These are phyloP conservation scores for Symbiodinium natans DNA, from an alignment of 73 alveolate genomes.

Conservation along the genomic window DNA sequence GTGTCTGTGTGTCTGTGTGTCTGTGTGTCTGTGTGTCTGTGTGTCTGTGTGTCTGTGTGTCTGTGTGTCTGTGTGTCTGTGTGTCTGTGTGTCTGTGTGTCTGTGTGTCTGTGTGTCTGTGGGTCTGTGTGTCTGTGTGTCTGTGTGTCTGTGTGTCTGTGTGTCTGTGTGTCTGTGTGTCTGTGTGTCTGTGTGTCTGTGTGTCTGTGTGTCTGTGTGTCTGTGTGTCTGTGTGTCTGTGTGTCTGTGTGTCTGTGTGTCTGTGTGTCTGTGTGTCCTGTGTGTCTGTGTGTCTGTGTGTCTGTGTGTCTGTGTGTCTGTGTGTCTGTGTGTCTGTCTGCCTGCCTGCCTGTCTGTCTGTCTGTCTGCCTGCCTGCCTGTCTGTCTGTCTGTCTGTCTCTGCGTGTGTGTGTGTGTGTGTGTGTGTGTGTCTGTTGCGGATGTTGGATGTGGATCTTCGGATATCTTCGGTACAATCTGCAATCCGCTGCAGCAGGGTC, in stretches of 20 bases:
- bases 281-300: constrained; percentile 32
- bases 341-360: not conserved
- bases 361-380: constrained; percentile 7
- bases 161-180: constrained; percentile 35
- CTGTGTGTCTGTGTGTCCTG: constrained; percentile 23
- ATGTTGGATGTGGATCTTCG: too few species aligned
- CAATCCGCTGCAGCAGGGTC: not conserved
- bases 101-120: constrained; percentile 36
- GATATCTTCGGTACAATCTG: not conserved
- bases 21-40: constrained; percentile 38
- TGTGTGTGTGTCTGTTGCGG: too few species aligned
- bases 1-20: constrained; percentile 21
- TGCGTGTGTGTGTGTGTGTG: not conserved
- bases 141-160: constrained; percentile 44
- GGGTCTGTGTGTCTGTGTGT: too few species aligned
- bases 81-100: constrained; percentile 34
- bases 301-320: constrained; percentile 14
- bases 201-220: constrained; percentile 25
- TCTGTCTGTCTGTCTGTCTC: constrained; percentile 30
- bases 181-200: constrained; percentile 31
- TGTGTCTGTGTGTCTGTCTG: not conserved
- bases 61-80: constrained; percentile 43
- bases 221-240: constrained; percentile 26
- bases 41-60: constrained; percentile 31
- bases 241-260: constrained; percentile 31